A percentile compares a stretch with the other conserved stretches of the same genome.
phyloP scores from a whole-genome alignment of 768 basidiomycete genomes.

The Leccinum obscurum region DNA sequence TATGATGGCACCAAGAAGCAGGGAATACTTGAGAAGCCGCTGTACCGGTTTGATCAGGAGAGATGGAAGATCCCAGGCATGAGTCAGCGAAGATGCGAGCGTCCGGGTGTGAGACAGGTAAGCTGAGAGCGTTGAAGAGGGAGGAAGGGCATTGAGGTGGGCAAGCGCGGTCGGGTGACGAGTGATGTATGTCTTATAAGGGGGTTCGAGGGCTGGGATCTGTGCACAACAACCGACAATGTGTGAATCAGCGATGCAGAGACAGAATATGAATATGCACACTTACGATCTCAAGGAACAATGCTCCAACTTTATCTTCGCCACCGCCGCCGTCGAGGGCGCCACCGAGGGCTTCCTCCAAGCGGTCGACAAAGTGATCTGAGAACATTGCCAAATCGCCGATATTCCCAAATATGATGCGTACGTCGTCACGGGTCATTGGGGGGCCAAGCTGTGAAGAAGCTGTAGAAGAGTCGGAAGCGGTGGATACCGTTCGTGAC shows the following conservation, averaged over 20 bases:
- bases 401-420: slow-evolving; percentile 76
- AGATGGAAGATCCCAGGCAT: slow-evolving; percentile 91
- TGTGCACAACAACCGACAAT: slow-evolving; percentile 26
- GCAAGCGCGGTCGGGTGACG: slow-evolving; percentile 73
- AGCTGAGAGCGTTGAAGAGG: slow-evolving; percentile 47
- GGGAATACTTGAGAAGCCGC: slow-evolving; percentile 89
- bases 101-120: slow-evolving; percentile 69
- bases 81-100: slow-evolving; percentile 69
- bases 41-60: slow-evolving; percentile 98
- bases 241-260: neutral
- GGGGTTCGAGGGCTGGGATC: slow-evolving; percentile 69
- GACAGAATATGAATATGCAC: slow-evolving; percentile 3
- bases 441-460: slow-evolving; percentile 53
- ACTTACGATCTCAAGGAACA: slow-evolving; percentile 72
- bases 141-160: slow-evolving; percentile 52
- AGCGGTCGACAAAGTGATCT: slow-evolving; percentile 59
- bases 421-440: slow-evolving; percentile 69
- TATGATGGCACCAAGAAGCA: slow-evolving; percentile 76
- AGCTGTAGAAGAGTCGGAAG: slow-evolving; percentile 52
- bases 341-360: slow-evolving; percentile 66
- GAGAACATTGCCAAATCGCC: slow-evolving; percentile 72
- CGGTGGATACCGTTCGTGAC: slow-evolving; percentile 41
- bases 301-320: slow-evolving; percentile 66
- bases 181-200: slow-evolving; percentile 81
- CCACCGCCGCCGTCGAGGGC: slow-evolving; percentile 63